Evolutionary conservation across 495 filamentous ascomycete species (phyloP), one percentile per base, ranked within the genome.

Genomic region (Lasiosphaeria miniovina): DNA sequence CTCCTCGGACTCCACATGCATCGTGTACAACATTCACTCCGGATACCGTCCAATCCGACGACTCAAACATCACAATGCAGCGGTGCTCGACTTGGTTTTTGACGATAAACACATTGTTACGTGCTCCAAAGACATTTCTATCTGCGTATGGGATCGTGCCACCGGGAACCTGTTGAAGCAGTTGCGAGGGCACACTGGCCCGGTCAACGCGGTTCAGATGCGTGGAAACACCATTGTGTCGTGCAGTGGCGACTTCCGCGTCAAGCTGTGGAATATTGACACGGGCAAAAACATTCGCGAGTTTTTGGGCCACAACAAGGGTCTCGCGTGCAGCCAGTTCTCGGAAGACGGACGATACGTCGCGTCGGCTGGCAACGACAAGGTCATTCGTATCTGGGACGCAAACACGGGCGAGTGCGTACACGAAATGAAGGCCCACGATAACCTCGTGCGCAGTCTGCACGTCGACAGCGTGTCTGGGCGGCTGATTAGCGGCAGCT

Each of bases 271-370:
- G 94, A 95, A 96, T 68, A 85, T 98, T 53, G 84, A 88, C 45
- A 88, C 88, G 32, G 91, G 90, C 36, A 84, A 85, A 57, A 90
- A 88, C 68, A 85, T 97, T 67, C 91, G 91, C 65, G 91, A 96
- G 68, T 96, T 98, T 67, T 67, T 79, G 9, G 90, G 89, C 57
- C 90, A 93, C 69, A 90, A 88, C 68, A 90, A 92, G 64, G 94
- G 95, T 10, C 84, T 98, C 41, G 94, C 94, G 2, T 96, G 94
- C 70, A 90, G 93, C 58, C 94, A 98, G 71, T 96, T 98, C 71
- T 91, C 87, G 54, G 89, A 96, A 56, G 94, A 98, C 71, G 89
- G 88, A 11, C 86, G 87, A 49, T 90, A 86, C 57, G 91, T 98
- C 41, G 85, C 96, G 15, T 91, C 91, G 4, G 94, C 94, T 43